Evolutionary conservation across 805 yeast species (phyloP), one percentile per base, ranked within the genome.

Genomic region (Ogataea sp.): DNA sequence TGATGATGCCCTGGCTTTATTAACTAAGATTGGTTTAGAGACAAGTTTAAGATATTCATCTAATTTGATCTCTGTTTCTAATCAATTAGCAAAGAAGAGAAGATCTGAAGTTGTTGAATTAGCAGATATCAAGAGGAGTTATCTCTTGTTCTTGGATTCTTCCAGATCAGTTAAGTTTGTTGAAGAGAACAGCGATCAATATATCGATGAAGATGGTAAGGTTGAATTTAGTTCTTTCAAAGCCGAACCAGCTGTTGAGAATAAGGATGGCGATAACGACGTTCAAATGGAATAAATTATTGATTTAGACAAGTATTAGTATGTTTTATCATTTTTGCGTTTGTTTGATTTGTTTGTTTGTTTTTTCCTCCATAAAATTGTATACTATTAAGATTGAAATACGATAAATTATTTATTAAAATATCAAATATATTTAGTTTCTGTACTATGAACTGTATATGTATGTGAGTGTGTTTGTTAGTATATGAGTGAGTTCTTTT

Each of bases 1-100:
- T 14, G 70, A 73, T 7, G 97, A 88, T 53, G 96, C 96, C 0
- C 68, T 90, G 46, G 90, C 84, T 35, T 71, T 88, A 50, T 73
- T 93, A 51, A 86, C 97, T 20, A 84, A 87, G 57, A 86, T 89
- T 46, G 96, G 96, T 14, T 71, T 75, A 46, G 96, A 84, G 58
- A 85, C 97, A 6, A 81, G 94, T 58, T 73, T 93, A 52, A 79
- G 99, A 55, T 93, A 93, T 59, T 93, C 96, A 20, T 70, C 95
- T 36, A 94, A 93, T 62, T 73, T 93, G 61, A 82, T 93, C 43
- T 73, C 96, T 13, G 96, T 94, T 9, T 75, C 97, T 9, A 85
- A 85, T 56, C 89, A 87, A 58, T 74, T 90, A 45, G 83, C 97
- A 4, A 65, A 75, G 43, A 87, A 86, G 64, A 79, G 96, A 58